phyloP scores from a whole-genome alignment of 2,329 filamentous ascomycete genomes.

The Aspergillus ochraceus region DNA sequence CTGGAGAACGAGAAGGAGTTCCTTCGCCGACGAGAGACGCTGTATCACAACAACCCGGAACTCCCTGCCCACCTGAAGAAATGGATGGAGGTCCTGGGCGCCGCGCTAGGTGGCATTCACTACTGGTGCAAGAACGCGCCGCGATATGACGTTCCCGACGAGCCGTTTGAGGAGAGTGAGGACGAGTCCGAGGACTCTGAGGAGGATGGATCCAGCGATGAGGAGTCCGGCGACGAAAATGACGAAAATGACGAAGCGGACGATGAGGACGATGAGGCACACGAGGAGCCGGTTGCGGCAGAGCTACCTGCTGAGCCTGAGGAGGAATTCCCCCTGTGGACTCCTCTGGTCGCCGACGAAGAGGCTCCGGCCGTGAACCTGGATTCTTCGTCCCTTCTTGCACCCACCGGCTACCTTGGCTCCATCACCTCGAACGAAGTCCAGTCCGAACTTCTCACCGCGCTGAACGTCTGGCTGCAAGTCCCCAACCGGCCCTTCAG shows the following conservation, averaged over 20 bases:
- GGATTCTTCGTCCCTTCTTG: constrained; percentile 8
- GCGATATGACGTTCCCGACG: constrained; percentile 6
- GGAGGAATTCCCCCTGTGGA: constrained; percentile 2
- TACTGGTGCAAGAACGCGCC: constrained; percentile 14
- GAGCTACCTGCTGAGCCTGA: not conserved
- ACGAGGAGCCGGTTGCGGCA: not conserved
- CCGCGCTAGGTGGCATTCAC: constrained; percentile 10
- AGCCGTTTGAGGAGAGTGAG: constrained; percentile 1
- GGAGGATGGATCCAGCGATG: constrained; percentile 1
- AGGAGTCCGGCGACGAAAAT: not conserved
- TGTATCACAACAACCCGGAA: constrained; percentile 10
- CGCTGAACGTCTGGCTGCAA: constrained; percentile 31
- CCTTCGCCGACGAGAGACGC: constrained; percentile 6
- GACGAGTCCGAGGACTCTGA: not conserved
- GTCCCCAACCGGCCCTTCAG: constrained; percentile 19
- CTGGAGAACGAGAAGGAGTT: constrained; percentile 14
- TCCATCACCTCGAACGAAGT: constrained; percentile 29
- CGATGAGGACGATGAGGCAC: constrained; percentile 1
- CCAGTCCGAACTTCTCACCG: constrained; percentile 23
- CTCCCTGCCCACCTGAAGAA: constrained; percentile 8
- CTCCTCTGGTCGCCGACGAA: constrained; percentile 6
- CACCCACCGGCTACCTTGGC: constrained; percentile 25
- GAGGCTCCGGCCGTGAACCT: constrained; percentile 2
- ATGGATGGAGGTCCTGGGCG: constrained; percentile 15
- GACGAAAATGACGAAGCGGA: not conserved